These are phyloP conservation scores for Curvularia lunata DNA, from an alignment of 2,329 filamentous ascomycete genomes.

Conservation along the genomic window DNA sequence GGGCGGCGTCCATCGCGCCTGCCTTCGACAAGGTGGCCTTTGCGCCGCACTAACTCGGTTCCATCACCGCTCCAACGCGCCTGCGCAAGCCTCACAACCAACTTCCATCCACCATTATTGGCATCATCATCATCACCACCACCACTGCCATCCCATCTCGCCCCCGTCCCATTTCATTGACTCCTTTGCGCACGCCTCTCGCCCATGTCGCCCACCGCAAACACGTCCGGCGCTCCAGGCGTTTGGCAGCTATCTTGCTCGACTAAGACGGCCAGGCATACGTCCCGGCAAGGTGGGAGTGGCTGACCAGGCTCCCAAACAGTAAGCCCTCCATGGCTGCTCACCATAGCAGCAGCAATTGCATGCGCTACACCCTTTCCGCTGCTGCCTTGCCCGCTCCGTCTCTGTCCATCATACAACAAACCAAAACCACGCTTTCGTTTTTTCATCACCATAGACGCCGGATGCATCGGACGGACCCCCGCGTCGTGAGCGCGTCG, in stretches of 20 bases:
- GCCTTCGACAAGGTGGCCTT: conserved; percentile 29
- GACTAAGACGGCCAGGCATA: conserved; percentile 26
- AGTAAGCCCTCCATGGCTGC: conserved; percentile 16
- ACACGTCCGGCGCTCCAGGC: conserved; percentile 3
- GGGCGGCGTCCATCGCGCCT: conserved; percentile 18
- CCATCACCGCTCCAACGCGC: conserved; percentile 29
- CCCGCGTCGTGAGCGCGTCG: conserved; percentile 31
- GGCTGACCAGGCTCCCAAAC: conserved; percentile 27
- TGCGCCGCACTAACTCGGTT: conserved; percentile 27
- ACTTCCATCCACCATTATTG: conserved; percentile 8
- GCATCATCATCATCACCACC: not conserved
- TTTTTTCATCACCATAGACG: not conserved
- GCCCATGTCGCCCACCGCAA: not conserved
- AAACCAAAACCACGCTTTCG: not conserved
- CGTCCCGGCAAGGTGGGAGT: conserved; percentile 12
- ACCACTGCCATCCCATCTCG: no score
- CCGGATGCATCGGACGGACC: conserved; percentile 29
- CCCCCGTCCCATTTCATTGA: not conserved
- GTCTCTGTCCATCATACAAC: conserved; percentile 1
- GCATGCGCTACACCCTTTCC: conserved; percentile 16
- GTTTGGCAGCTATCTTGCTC: conserved; percentile 28
- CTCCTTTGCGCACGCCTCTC: not conserved
- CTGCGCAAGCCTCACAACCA: conserved; percentile 13
- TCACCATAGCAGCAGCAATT: conserved; percentile 5
- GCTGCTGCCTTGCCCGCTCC: not conserved